Base-by-base conservation (phyloP, 2,329 filamentous ascomycete species). In the Lasiodiplodia citricola region DNA sequence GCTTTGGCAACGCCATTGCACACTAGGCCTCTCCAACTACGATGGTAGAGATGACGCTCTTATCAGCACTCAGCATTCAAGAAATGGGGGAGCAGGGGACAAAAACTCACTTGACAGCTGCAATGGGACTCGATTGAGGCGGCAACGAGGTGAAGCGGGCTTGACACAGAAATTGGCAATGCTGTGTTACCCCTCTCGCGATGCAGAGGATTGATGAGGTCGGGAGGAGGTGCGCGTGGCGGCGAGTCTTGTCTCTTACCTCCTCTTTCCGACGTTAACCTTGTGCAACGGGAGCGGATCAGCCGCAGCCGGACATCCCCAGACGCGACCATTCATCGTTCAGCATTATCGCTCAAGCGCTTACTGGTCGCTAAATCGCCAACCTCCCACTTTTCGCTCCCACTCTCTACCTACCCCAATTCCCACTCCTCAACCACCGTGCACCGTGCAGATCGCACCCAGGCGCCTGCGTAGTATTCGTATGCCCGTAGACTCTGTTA, bases 341-440 rank as follows among this genome's bases (percentile, higher is more conserved):
- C 41, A 58, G 54, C 54, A 67, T 38, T 67, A 50, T 37, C 54
- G 28, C 31, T 35, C 41, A n/a, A 44, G 25, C 65, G 65, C 65
- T 66, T 18, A 64, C 60, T 64, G 41, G 58, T 6, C 58, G 58
- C 58, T 37, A 51, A 37, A 51, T 13, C 38, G 21, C 38, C 37
- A 10, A 38, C 25, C 60, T 64, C 60, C 60, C 60, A 64, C 60
- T 64, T 31, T 44, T 64, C 18, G 54, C 58, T 63, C 60, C 60
- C 60, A 64, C 60, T 64, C 57, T 62, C 44, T 38, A 58, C 38
- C 7, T 21, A 47, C 57, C 65, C 65, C 54, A 35, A 58, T 58
- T 50, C 65, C 65, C 65, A 58, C 65, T 67, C 54, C 65, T 67
- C 65, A 13, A n/a, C 63, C 41, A 35, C 47, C 63, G 31, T 21